Evolutionary conservation across 495 filamentous ascomycete genomes (phyloP).

Genomic region (Xylaria telfairii): DNA sequence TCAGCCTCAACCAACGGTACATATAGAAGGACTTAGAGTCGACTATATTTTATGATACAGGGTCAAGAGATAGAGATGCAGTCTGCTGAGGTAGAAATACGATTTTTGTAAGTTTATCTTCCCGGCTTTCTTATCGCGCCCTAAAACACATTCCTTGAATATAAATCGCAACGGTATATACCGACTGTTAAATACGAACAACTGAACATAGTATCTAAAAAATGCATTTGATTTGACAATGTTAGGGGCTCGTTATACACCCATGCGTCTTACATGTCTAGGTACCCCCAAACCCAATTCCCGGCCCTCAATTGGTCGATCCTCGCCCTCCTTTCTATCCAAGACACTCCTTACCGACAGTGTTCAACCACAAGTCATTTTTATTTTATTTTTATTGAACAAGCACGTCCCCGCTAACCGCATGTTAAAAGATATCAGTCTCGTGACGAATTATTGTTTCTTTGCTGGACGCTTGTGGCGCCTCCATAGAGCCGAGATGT

Average conservation of each 20-base stretch:
- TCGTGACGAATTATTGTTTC: background rate
- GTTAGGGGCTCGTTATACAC: background rate
- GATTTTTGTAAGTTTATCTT: background rate
- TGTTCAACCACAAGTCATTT: no score
- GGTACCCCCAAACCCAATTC: background rate
- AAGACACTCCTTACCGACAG: no score
- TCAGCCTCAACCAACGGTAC: background rate
- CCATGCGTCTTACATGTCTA: background rate
- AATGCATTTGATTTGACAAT: background rate
- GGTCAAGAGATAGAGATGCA: background rate
- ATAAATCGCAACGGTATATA: background rate
- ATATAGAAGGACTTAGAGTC: background rate
- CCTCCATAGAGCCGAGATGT: background rate
- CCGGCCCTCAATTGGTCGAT: background rate
- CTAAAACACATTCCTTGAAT: background rate
- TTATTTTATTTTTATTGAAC: background rate
- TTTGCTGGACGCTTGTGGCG: background rate
- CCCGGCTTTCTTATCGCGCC: background rate
- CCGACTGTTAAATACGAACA: background rate
- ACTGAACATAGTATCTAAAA: background rate
- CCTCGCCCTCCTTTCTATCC: background rate
- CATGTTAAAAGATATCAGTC: background rate
- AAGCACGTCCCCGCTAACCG: background rate
- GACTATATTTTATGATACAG: background rate
- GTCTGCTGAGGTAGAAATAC: background rate